Evolutionary conservation across 176 grass and related monocot species (phyloP).

Genomic region (Raddia guianensis): DNA sequence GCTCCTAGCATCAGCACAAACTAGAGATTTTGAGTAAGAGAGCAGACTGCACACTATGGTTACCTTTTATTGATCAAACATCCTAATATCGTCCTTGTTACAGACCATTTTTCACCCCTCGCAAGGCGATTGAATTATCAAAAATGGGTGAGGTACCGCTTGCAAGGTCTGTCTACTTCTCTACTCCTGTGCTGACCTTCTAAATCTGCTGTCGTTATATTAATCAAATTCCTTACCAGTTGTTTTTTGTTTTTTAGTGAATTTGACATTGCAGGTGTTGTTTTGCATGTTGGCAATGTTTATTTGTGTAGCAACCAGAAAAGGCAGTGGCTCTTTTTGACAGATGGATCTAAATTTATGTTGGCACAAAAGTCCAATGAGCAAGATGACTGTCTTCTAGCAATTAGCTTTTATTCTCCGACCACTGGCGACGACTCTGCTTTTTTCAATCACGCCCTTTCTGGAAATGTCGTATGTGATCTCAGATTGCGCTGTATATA

Average conservation of each 20-base stretch:
- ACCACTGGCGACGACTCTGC: constrained; percentile 49
- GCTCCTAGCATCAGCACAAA: constrained; percentile 51
- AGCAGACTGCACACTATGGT: constrained; percentile 17
- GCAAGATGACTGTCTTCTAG: constrained; percentile 65
- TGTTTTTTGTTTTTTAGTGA: constrained; percentile 64
- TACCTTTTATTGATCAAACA: constrained; percentile 2
- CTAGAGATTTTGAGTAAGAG: constrained; percentile 82
- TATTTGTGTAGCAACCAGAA: constrained; percentile 71
- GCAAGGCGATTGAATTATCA: constrained; percentile 71
- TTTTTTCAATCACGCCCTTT: constrained; percentile 66
- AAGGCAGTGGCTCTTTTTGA: constrained; percentile 91
- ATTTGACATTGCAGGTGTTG: constrained; percentile 82
- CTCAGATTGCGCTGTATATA: neutral
- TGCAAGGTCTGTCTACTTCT: constrained; percentile 61
- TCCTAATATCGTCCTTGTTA: constrained; percentile 40
- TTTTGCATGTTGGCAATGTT: constrained; percentile 75
- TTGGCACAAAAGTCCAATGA: constrained; percentile 45
- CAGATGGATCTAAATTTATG: constrained; percentile 67
- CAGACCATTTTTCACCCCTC: constrained; percentile 83
- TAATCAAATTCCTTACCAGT: constrained; percentile 24
- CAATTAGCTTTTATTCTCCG: constrained; percentile 67
- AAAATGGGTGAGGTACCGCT: constrained; percentile 76
- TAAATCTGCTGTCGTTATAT: constrained; percentile 11
- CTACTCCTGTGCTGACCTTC: constrained; percentile 11
- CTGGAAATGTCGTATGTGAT: constrained; percentile 74